Base-by-base conservation (phyloP, 345 rosid species). In the Leavenworthia alabamica region DNA sequence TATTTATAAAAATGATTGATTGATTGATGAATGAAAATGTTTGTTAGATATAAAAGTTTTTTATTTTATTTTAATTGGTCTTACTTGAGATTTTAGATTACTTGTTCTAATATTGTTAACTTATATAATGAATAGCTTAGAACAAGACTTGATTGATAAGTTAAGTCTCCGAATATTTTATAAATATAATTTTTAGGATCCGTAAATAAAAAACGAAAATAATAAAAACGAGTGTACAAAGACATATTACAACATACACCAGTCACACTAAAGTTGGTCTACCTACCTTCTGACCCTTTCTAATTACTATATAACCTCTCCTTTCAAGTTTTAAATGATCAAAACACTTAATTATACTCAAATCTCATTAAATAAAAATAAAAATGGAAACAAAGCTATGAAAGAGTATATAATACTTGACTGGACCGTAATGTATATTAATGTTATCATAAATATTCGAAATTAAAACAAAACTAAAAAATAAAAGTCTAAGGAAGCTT, bases 221-320 rank as follows among this genome's bases (percentile, higher is more conserved):
- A 26, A 48, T 24, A 22, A 49, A 48, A 45, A 32, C 23, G 33
- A 68, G 66, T 51, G 46, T 57, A 48, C 58, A 59, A 31, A 20
- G 67, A 60, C 73, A 42, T 47, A 60, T 52, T 60, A 61, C 47
- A 60, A 68, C 67, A 51, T 60, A 51, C 53, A 68, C 66, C 73
- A 24, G 59, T 59, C 60, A 68, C 51, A 22, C 5, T 24, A 20
- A 50, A 68, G 73, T 68, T 60, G 67, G 60, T 68, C 66, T 51
- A 68, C 42, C 60, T n/a, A 68, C 41, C 10, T 48, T 47, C 43
- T 60, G 15, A 28, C 37, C 24, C 40, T 51, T 60, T 33, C 26
- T 60, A 42, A 32, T 51, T 51, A 68, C 60, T 12, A 50, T 47
- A 42, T 17, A 11, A 40, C 64, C 58, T 57, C 10, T 39, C n/a